Percentiles rank a stretch among this genome's conserved stretches.
These are phyloP conservation scores for Solanum arcanum DNA, from an alignment of 257 asterid genomes.

Conservation along the genomic window DNA sequence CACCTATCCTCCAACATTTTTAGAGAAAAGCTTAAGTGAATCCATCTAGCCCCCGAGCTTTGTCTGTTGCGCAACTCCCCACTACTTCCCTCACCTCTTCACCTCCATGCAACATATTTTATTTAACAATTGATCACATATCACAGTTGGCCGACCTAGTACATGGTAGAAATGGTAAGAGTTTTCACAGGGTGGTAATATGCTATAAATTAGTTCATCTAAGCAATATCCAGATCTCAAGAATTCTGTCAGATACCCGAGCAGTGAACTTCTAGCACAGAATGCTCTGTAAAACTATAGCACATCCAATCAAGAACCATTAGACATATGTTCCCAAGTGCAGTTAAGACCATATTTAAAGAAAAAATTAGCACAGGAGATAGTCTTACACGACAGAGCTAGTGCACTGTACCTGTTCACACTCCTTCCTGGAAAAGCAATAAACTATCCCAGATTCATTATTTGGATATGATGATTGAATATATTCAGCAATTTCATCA, in stretches of 20 bases:
- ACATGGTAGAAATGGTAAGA: background rate
- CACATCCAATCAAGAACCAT: background rate
- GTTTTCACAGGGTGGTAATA: background rate
- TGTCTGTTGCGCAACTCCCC: background rate
- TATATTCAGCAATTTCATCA: constrained; percentile 77
- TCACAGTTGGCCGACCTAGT: background rate
- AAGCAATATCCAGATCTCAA: background rate
- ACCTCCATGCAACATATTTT: background rate
- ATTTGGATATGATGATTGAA: constrained; percentile 69
- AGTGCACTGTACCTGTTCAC: constrained; percentile 62
- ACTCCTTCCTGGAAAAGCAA: constrained; percentile 96
- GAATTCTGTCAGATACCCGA: background rate
- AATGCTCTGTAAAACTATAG: background rate
- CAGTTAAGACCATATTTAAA: background rate
- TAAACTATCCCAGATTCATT: constrained; percentile 95
- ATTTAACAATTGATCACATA: background rate
- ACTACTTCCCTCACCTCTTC: background rate
- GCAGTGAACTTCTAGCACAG: background rate
- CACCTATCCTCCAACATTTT: background rate
- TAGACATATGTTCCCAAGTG: background rate
- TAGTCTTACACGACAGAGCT: background rate
- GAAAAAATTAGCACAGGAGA: background rate
- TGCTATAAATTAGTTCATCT: background rate
- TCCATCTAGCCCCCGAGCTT: background rate
- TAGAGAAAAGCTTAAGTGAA: background rate